These are phyloP conservation scores for Trichoderma aggressivum DNA, from an alignment of 2,329 filamentous ascomycete species.

Conservation along the genomic window DNA sequence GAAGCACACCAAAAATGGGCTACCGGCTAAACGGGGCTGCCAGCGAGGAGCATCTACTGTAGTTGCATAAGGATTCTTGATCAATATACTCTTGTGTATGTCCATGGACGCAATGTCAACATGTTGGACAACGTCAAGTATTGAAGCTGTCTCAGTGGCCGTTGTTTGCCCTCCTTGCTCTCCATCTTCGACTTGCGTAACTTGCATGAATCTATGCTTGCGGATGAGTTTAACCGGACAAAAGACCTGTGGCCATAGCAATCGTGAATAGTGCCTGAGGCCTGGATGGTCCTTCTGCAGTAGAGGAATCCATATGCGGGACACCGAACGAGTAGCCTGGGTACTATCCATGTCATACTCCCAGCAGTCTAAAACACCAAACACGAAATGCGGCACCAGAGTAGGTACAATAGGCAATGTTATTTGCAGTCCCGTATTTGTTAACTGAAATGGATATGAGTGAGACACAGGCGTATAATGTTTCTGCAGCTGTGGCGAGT, in stretches of 20 bases:
- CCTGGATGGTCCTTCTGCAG: not conserved
- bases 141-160: not conserved
- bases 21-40: conserved; percentile 12
- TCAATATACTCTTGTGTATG: conserved; percentile 7
- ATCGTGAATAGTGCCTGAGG: not conserved
- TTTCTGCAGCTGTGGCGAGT: not conserved
- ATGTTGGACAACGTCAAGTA: not conserved
- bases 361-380: conserved; percentile 14
- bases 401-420: conserved; percentile 9
- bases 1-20: conserved; percentile 16
- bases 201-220: not conserved
- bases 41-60: not conserved
- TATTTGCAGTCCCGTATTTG: not conserved
- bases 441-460: conserved; percentile 7
- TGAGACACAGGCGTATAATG: not conserved
- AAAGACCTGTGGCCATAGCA: conserved; percentile 3
- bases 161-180: not conserved
- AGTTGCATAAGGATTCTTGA: conserved; percentile 16
- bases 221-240: not conserved
- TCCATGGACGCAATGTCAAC: conserved; percentile 11
- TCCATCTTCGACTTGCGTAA: not conserved
- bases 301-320: conserved; percentile 14
- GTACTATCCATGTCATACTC: not conserved
- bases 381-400: conserved; percentile 3
- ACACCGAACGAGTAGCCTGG: not conserved